Evolutionary conservation across 345 rosid genomes (phyloP).

Genomic region (Camelina laxa): DNA sequence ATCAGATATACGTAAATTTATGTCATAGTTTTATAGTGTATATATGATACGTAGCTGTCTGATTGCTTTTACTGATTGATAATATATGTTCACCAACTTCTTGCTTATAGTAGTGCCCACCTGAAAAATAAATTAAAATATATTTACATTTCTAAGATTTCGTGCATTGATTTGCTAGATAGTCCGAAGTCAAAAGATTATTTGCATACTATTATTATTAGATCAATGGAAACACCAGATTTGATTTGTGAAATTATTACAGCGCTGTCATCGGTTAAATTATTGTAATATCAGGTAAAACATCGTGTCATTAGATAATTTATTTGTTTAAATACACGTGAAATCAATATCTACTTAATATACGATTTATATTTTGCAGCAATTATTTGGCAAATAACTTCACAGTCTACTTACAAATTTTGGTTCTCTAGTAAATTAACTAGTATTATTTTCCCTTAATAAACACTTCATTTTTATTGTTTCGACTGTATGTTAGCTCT

Average conservation of each 20-base stretch:
- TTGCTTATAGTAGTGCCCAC: conserved; percentile 3
- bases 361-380: no score
- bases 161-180: background rate
- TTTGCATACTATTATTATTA: no score
- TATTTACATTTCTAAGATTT: background rate
- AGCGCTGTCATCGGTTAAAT: no score
- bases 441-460: background rate
- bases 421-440: background rate
- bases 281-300: no score
- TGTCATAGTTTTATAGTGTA: conserved; percentile 1
- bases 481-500: background rate
- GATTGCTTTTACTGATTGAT: conserved; percentile 34
- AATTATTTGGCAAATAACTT: background rate
- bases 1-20: conserved; percentile 19
- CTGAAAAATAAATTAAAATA: background rate
- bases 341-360: no score
- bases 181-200: background rate
- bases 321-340: no score
- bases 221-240: no score
- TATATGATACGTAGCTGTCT: conserved; percentile 36
- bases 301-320: no score
- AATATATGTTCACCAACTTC: conserved; percentile 37
- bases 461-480: background rate
- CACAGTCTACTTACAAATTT: background rate
- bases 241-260: no score